These are phyloP conservation scores for Candida sanyiensis DNA, from an alignment of 805 yeast genomes.

Conservation along the genomic window DNA sequence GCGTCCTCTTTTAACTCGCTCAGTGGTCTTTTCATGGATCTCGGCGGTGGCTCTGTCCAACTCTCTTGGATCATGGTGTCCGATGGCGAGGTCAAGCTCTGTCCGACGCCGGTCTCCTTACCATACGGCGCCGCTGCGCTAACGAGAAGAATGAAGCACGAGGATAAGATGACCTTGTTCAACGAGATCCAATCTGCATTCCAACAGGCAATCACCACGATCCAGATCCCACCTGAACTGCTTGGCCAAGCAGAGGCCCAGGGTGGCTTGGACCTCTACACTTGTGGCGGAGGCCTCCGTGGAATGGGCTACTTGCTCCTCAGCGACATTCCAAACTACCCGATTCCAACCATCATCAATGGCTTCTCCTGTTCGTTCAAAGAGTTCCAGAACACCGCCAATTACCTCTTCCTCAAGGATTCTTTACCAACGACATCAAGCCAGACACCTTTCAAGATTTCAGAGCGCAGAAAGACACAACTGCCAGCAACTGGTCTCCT, in stretches of 20 bases:
- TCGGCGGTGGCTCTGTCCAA: slow-evolving; percentile 69
- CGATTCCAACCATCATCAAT: slow-evolving; percentile 63
- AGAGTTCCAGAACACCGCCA: slow-evolving; percentile 46
- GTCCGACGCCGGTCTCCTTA: slow-evolving; percentile 53
- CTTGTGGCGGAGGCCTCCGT: slow-evolving; percentile 72
- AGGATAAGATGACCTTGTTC: slow-evolving; percentile 43
- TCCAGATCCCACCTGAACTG: slow-evolving; percentile 48
- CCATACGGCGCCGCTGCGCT: slow-evolving; percentile 75
- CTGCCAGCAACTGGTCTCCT: slow-evolving; percentile 65
- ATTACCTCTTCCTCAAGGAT: slow-evolving; percentile 44
- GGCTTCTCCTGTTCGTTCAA: slow-evolving; percentile 57
- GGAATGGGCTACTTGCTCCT: slow-evolving; percentile 61
- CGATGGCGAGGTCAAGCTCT: slow-evolving; percentile 49
- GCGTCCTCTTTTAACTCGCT: slow-evolving; percentile 65
- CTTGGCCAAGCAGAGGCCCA: slow-evolving; percentile 43
- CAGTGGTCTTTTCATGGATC: slow-evolving; percentile 64
- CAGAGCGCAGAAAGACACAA: slow-evolving; percentile 60
- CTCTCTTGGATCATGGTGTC: slow-evolving; percentile 61
- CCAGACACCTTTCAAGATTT: slow-evolving; percentile 43
- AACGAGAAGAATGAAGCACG: slow-evolving; percentile 47
- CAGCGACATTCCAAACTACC: slow-evolving; percentile 48
- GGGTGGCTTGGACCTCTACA: slow-evolving; percentile 59
- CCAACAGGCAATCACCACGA: slow-evolving; percentile 42
- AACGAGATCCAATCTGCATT: slow-evolving; percentile 50
- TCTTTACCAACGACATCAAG: slow-evolving; percentile 33